Conservation (phyloP, 331 rosid genomes). For the Prunus yedoensis region DNA sequence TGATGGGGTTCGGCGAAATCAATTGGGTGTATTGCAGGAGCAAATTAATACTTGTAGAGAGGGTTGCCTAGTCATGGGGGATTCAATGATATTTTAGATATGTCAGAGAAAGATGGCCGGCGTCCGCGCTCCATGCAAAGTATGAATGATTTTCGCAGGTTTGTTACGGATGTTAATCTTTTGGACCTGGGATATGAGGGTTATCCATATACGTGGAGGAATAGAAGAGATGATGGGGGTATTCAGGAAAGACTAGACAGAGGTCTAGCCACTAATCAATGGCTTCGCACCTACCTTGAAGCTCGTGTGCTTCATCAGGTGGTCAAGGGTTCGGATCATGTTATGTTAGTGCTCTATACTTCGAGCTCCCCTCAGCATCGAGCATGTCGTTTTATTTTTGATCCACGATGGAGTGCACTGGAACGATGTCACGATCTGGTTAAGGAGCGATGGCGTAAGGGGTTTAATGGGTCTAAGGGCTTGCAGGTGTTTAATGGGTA, state of each 20-base stretch:
- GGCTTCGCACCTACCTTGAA: background rate
- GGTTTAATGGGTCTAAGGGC: no score
- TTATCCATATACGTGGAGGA: background rate
- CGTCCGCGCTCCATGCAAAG: rapidly evolving
- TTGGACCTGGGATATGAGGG: background rate
- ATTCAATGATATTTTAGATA: background rate
- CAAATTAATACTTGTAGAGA: rapidly evolving
- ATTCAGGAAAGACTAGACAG: background rate
- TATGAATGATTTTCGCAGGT: background rate
- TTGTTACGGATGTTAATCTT: background rate
- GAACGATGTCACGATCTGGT: no score
- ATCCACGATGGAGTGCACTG: no score
- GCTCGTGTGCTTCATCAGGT: background rate
- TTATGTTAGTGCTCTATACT: background rate
- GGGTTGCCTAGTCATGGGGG: background rate
- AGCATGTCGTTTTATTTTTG: no score
- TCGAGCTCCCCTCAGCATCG: no score
- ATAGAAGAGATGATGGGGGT: background rate
- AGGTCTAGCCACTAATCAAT: background rate
- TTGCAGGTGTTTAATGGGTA: no score
- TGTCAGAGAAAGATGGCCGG: background rate
- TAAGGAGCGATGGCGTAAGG: no score
- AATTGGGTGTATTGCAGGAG: background rate
- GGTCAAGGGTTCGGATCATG: background rate
- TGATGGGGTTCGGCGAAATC: rapidly evolving